Conservation (phyloP, 306 rosid species). For the Begonia masoniana region DNA sequence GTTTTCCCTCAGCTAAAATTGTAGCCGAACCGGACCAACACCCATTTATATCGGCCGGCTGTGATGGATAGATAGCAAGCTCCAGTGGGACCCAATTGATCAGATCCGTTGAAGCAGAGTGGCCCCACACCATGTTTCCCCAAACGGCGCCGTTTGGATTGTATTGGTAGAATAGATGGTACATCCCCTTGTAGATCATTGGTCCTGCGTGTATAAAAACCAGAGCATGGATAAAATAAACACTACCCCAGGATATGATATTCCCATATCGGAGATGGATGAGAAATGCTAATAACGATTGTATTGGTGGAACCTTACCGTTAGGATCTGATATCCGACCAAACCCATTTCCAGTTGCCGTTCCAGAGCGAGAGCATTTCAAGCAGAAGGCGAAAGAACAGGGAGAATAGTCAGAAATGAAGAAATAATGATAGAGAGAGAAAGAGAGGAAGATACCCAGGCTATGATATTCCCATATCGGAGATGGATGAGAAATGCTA, state of each 20-base stretch:
- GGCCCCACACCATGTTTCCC: conserved; percentile 37
- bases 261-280: too few species aligned
- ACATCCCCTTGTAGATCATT: conserved; percentile 35
- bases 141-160: conserved; percentile 36
- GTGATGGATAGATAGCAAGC: conserved; percentile 30
- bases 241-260: too few species aligned
- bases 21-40: conserved; percentile 53
- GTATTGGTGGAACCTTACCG: neutral
- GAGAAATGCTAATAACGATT: too few species aligned
- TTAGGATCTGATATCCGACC: neutral
- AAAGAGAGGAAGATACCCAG: neutral
- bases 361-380: neutral
- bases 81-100: conserved; percentile 42
- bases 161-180: conserved; percentile 45
- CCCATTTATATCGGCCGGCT: conserved; percentile 25
- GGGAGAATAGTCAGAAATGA: conserved; percentile 1
- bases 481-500: neutral
- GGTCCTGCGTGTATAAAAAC: conserved; percentile 19
- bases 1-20: conserved; percentile 16
- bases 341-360: neutral
- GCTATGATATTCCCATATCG: too few species aligned
- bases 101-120: conserved; percentile 37
- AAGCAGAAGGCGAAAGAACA: conserved; percentile 1
- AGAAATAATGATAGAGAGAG: neutral
- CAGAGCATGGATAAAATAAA: too few species aligned